Evolutionary conservation across 495 filamentous ascomycete genomes (phyloP).

Genomic region (Aspergillus campestris): DNA sequence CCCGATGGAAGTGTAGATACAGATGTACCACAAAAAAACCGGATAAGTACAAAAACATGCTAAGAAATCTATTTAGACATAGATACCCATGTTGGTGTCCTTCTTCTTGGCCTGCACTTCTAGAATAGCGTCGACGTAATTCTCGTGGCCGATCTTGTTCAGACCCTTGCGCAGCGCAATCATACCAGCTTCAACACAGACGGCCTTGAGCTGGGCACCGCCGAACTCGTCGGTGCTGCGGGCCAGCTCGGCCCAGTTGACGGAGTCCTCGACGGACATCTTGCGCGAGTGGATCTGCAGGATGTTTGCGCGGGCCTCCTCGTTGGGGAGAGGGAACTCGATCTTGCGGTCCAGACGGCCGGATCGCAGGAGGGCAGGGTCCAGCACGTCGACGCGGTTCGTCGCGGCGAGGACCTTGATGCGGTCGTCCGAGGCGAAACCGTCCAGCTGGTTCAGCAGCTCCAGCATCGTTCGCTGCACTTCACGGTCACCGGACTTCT

Average conservation of each 20-base stretch:
- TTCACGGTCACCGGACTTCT: conserved; percentile 96
- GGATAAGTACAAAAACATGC: background rate
- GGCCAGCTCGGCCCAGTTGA: conserved; percentile 96
- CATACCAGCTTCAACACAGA: conserved; percentile 99
- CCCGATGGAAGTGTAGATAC: no score
- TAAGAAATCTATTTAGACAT: conserved; percentile 25
- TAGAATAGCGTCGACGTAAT: conserved; percentile 97
- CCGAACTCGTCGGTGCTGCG: conserved; percentile 99
- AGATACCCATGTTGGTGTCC: conserved; percentile 58
- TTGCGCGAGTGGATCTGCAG: conserved; percentile 95
- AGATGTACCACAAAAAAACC: no score
- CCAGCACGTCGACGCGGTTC: conserved; percentile 95
- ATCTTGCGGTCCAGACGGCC: conserved; percentile 97
- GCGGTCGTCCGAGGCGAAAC: conserved; percentile 96
- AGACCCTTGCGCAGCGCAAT: conserved; percentile 89
- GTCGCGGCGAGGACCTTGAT: conserved; percentile 98
- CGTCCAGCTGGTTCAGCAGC: conserved; percentile 96
- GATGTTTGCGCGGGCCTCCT: conserved; percentile 95
- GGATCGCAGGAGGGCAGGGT: conserved; percentile 87
- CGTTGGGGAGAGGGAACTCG: conserved; percentile 98
- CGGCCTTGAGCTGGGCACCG: conserved; percentile 93
- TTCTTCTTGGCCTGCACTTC: conserved; percentile 99
- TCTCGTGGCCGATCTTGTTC: conserved; percentile 93
- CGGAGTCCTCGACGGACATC: conserved; percentile 88
- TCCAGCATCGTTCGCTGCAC: conserved; percentile 99